Percentiles rank a stretch among this genome's conserved stretches.
Conservation (phyloP, 805 yeast genomes). For the Kluyveromyces aestuarii region DNA sequence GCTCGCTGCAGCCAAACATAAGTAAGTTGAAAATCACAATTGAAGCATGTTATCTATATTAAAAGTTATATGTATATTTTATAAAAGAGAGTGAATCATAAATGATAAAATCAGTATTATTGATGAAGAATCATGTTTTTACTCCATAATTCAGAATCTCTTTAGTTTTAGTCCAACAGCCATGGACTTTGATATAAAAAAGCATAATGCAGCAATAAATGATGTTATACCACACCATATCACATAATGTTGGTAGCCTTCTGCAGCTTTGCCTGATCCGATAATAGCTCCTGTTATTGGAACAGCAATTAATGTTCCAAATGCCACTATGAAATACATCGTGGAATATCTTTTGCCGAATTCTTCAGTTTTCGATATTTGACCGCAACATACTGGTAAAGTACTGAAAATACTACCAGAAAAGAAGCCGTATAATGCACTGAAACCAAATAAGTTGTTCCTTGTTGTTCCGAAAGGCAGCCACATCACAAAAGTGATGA, state of each 20-base stretch:
- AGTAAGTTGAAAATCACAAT: no score
- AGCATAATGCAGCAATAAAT: slow-evolving; percentile 30
- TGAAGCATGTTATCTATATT: not conserved
- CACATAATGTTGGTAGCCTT: slow-evolving; percentile 31
- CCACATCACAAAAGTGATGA: slow-evolving; percentile 31
- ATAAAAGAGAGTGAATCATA: no score
- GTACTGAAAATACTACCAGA: slow-evolving; percentile 47
- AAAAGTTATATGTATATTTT: no score
- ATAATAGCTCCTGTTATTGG: slow-evolving; percentile 45
- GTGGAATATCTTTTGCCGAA: slow-evolving; percentile 49
- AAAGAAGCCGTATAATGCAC: slow-evolving; percentile 42
- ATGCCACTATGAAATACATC: slow-evolving; percentile 49
- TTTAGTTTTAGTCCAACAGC: slow-evolving; percentile 36
- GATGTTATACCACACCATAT: slow-evolving; percentile 32
- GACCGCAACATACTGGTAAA: slow-evolving; percentile 51
- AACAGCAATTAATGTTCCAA: slow-evolving; percentile 41
- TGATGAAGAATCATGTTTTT: no score
- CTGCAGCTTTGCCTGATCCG: slow-evolving; percentile 26
- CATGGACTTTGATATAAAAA: slow-evolving; percentile 36
- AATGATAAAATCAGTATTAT: no score
- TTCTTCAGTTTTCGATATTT: slow-evolving; percentile 43
- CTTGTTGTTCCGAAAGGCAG: slow-evolving; percentile 29
- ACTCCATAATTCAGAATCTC: slow-evolving; percentile 13
- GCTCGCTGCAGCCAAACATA: not conserved
- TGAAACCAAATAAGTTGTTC: slow-evolving; percentile 35